phyloP scores from a whole-genome alignment of 768 basidiomycete genomes.

The Trametes cingulata region DNA sequence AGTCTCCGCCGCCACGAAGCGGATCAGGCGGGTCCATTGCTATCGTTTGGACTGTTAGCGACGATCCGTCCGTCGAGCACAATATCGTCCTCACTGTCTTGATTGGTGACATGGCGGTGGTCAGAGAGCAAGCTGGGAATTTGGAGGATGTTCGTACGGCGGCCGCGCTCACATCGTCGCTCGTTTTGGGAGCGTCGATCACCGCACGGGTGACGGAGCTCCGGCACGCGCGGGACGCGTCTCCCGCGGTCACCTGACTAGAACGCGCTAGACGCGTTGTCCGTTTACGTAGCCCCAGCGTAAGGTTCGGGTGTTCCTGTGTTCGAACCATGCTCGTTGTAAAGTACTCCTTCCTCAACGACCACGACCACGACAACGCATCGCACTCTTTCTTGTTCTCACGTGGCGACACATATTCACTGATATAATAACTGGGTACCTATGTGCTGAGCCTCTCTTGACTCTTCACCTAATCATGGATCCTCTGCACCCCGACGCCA shows the following conservation, averaged over 20 bases:
- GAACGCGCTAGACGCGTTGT: conserved; percentile 25
- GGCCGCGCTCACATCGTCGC: background rate
- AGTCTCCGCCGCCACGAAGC: conserved; percentile 79
- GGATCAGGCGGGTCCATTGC: conserved; percentile 82
- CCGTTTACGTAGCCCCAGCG: conserved; percentile 18
- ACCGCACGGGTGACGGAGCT: conserved; percentile 15
- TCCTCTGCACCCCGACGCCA: background rate
- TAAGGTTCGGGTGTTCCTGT: conserved; percentile 6
- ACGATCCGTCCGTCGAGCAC: background rate
- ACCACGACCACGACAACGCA: conserved; percentile 1
- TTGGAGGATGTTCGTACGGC: conserved; percentile 6
- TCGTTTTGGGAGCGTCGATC: background rate
- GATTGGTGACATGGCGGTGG: conserved; percentile 55
- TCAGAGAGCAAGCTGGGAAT: conserved; percentile 10
- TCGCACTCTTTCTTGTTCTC: background rate
- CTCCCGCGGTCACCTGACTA: conserved; percentile 33
- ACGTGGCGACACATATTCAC: background rate
- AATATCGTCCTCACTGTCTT: conserved; percentile 45
- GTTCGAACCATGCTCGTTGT: conserved; percentile 1
- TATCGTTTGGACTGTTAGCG: conserved; percentile 25
- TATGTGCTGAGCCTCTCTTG: conserved; percentile 5
- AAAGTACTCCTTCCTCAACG: background rate
- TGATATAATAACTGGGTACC: background rate
- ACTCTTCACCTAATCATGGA: conserved; percentile 8
- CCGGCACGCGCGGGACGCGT: conserved; percentile 12